A percentile compares a stretch with the other conserved stretches of the same genome.
Conservation (phyloP, 2,329 filamentous ascomycete species). For the Daldinia eschscholtzii region DNA sequence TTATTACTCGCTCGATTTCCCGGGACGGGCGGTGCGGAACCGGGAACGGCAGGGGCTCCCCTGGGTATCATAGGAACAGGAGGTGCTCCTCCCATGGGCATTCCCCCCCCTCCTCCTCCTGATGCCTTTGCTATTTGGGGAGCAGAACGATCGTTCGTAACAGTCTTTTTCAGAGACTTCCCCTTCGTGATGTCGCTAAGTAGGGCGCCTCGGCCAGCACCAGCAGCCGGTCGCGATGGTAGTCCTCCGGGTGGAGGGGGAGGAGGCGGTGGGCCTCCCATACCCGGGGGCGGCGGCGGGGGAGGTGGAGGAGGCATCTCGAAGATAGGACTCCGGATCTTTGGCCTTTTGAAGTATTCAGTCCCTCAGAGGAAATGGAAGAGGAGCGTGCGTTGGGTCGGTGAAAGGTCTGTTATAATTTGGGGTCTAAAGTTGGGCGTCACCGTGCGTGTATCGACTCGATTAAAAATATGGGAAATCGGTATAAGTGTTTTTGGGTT, state of each 20-base stretch:
- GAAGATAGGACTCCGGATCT: slow-evolving; percentile 33
- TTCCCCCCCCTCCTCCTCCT: slow-evolving; percentile 68
- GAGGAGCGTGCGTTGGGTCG: slow-evolving; percentile 6
- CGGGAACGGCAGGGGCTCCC: slow-evolving; percentile 60
- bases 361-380: slow-evolving; percentile 1
- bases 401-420: slow-evolving; percentile 8
- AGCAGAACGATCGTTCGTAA: slow-evolving; percentile 92
- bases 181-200: slow-evolving; percentile 91
- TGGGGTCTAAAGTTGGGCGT: slow-evolving; percentile 12
- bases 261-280: slow-evolving; percentile 72
- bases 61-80: slow-evolving; percentile 76
- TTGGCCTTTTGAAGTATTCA: background rate
- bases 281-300: slow-evolving; percentile 70
- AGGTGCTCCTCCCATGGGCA: slow-evolving; percentile 79
- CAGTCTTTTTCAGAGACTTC: slow-evolving; percentile 81
- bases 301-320: slow-evolving; percentile 72
- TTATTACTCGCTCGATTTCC: slow-evolving; percentile 83
- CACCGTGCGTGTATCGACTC: slow-evolving; percentile 29
- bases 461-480: slow-evolving; percentile 20
- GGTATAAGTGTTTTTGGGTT: background rate
- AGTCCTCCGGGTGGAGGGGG: slow-evolving; percentile 72
- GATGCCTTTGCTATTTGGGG: slow-evolving; percentile 73
- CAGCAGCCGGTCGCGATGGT: slow-evolving; percentile 66
- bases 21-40: slow-evolving; percentile 79
- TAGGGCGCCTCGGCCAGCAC: slow-evolving; percentile 76